Evolutionary conservation across 108 stramenopile genomes (phyloP).

Genomic region (Conticribra guillardii): DNA sequence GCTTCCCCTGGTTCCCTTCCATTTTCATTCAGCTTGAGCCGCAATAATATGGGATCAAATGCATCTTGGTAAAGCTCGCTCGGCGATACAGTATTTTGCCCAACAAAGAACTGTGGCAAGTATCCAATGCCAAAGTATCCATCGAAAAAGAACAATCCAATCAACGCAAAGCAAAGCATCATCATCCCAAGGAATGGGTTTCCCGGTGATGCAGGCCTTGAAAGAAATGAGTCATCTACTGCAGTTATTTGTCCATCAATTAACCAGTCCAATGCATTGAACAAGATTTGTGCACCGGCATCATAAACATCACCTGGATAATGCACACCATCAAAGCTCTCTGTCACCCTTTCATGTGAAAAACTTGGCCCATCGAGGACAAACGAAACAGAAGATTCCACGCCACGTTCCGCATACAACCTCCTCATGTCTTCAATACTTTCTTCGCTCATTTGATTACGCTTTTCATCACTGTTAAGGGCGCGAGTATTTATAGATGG

Average conservation of each 20-base stretch:
- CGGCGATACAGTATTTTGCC: conserved; percentile 12
- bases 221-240: conserved; percentile 2
- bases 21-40: neutral
- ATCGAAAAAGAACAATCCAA: conserved; percentile 64
- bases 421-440: conserved; percentile 45
- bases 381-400: conserved; percentile 30
- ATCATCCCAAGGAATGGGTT: conserved; percentile 53
- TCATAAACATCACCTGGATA: conserved; percentile 56
- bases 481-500: conserved; percentile 51
- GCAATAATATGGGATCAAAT: conserved; percentile 12
- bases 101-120: conserved; percentile 38
- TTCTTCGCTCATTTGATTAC: conserved; percentile 53
- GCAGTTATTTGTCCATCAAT: neutral
- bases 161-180: conserved; percentile 44
- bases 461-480: conserved; percentile 56
- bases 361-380: conserved; percentile 55
- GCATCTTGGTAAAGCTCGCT: conserved; percentile 32
- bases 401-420: conserved; percentile 40
- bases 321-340: conserved; percentile 58
- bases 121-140: conserved; percentile 57
- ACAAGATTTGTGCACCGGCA: conserved; percentile 34
- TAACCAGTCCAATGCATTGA: conserved; percentile 31
- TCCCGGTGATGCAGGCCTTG: conserved; percentile 14
- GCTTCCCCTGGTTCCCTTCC: neutral
- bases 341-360: conserved; percentile 35